phyloP scores from a whole-genome alignment of 2,329 filamentous ascomycete genomes.

The Exophiala spinifera region DNA sequence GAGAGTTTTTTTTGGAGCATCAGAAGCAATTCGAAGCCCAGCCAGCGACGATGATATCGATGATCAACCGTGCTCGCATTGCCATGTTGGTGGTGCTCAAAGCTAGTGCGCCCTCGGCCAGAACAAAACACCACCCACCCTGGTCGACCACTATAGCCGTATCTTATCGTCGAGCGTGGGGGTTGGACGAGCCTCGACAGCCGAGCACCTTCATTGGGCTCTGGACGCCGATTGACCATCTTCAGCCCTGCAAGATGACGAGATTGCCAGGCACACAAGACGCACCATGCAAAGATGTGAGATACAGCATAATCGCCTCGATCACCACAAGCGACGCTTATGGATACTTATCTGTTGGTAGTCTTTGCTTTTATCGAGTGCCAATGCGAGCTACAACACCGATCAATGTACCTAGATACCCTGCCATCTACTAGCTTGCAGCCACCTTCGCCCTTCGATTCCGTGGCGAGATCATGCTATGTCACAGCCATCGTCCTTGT shows the following conservation, averaged over 20 bases:
- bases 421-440: no score
- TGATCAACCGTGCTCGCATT: background rate
- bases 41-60: background rate
- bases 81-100: background rate
- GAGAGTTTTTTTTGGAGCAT: background rate
- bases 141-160: slow-evolving; percentile 1
- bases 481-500: background rate
- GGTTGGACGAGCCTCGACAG: background rate
- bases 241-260: background rate
- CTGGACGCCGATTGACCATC: background rate
- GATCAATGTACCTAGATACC: background rate
- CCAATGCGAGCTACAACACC: background rate
- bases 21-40: no score
- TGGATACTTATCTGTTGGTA: background rate
- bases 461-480: background rate
- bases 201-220: slow-evolving; percentile 3
- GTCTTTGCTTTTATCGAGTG: background rate
- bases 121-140: background rate
- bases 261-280: background rate
- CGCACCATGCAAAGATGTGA: no score
- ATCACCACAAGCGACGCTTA: background rate
- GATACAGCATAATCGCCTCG: no score
- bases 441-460: slow-evolving; percentile 1
- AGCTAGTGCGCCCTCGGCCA: background rate
- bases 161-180: slow-evolving; percentile 21